Conservation (phyloP, 176 grass and related monocot genomes). For the Oryza meridionalis region DNA sequence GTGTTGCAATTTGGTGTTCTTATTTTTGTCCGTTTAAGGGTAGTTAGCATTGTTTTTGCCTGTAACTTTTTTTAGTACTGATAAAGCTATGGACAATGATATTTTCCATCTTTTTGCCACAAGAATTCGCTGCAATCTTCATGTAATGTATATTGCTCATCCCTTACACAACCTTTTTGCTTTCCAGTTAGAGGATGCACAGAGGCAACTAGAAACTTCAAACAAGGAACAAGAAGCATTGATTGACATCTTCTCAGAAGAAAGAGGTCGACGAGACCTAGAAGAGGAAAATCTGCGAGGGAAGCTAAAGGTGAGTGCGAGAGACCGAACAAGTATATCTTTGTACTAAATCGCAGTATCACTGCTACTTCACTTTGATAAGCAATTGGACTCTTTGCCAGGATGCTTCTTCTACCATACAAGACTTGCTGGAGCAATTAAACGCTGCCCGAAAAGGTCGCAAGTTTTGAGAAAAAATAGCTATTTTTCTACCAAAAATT, state of each 20-base stretch:
- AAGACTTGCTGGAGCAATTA: slow-evolving; percentile 71
- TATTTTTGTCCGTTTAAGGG: slow-evolving; percentile 20
- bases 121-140: not conserved
- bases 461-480: slow-evolving; percentile 48
- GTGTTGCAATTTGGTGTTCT: not conserved
- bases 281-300: slow-evolving; percentile 82
- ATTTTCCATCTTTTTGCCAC: not conserved
- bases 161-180: slow-evolving; percentile 2
- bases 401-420: slow-evolving; percentile 71
- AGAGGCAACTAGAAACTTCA: slow-evolving; percentile 72
- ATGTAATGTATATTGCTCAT: not conserved
- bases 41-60: not conserved
- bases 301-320: slow-evolving; percentile 78
- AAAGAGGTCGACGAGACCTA: slow-evolving; percentile 73
- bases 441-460: slow-evolving; percentile 46
- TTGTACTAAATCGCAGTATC: not conserved
- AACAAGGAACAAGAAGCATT: slow-evolving; percentile 90
- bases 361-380: not conserved
- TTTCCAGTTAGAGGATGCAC: slow-evolving; percentile 75
- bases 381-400: slow-evolving; percentile 35
- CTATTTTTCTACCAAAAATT: not conserved
- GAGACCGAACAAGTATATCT: not conserved
- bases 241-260: slow-evolving; percentile 94
- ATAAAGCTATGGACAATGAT: not conserved
- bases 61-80: slow-evolving; percentile 8